Evolutionary conservation across 2,329 filamentous ascomycete species (phyloP), one percentile per base, ranked within the genome.

Genomic region (Colletotrichum tanaceti): DNA sequence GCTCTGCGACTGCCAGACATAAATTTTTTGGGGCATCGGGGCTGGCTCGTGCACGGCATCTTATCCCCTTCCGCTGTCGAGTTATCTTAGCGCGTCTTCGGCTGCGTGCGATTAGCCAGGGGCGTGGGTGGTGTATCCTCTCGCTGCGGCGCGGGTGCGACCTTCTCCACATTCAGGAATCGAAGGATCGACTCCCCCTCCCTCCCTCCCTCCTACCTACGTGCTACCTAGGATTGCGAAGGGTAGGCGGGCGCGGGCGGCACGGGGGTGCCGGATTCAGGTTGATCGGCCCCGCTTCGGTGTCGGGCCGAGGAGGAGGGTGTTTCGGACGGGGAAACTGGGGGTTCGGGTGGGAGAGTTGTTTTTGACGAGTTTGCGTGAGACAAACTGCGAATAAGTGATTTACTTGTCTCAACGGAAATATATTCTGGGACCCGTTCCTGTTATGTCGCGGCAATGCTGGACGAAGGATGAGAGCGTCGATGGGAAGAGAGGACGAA

Each of bases 21-120:
- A 59, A 59, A 58, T 35, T 16, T 20, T 49, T 49, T 49, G 57
- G 57, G 20, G 32, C 5, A n/a, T 22, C 14, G 28, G 5, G 14
- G 9, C 39, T 32, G 55, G 55, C 55, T 58, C 55, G 41, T 58
- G 55, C 55, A 28, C 16, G 24, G 28, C 10, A 4, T 35, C 43
- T 59, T 49, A 59, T 58, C 22, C 22, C n/a, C 16, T 16, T 50
- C 47, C 47, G n/a, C 16, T n/a, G 22, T 32, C 14, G 5, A 11
- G 32, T n/a, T 49, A 59, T 49, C 57, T 59, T 59, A 59, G 57
- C 57, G 57, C 24, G 32, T 13, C 20, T 59, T 49, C 20, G 44
- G 57, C n/a, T 24, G 43, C 57, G 28, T 32, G 55, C 18, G 43
- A 57, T n/a, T 20, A 24, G n/a, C 44, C 47, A 44, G 57, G 52